phyloP scores from a whole-genome alignment of 1,284 basidiomycete genomes.

The Lignosus rhinocerotis region DNA sequence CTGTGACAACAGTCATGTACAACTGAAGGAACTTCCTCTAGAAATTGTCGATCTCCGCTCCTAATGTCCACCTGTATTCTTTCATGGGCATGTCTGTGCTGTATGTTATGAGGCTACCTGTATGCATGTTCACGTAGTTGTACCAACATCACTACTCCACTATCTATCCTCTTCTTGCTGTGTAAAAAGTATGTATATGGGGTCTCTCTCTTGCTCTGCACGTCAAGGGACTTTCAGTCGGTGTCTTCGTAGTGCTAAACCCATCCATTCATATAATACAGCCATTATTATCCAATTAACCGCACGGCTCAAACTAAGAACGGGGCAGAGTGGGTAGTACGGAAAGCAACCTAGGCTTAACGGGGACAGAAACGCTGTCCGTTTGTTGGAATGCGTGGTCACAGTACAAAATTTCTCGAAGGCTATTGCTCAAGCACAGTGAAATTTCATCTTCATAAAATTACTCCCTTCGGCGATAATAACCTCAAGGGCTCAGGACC shows the following conservation, averaged over 20 bases:
- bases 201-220: too few species aligned
- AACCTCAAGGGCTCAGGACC: too few species aligned
- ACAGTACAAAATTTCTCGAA: too few species aligned
- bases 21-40: constrained; percentile 65
- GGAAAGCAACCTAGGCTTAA: too few species aligned
- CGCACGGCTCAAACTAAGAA: too few species aligned
- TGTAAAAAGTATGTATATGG: neutral
- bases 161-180: neutral
- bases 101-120: neutral
- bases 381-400: too few species aligned
- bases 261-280: neutral
- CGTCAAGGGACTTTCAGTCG: neutral
- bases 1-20: constrained; percentile 79
- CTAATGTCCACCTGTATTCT: neutral
- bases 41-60: constrained; percentile 75
- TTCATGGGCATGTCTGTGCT: constrained; percentile 16
- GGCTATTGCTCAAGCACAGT: too few species aligned
- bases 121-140: neutral
- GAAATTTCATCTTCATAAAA: too few species aligned
- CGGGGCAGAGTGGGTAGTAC: too few species aligned
- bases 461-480: too few species aligned
- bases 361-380: too few species aligned
- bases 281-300: neutral
- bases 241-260: neutral
- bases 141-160: constrained; percentile 1